phyloP scores from a whole-genome alignment of 306 rosid genomes.

The Dalbergia cochinchinensis region DNA sequence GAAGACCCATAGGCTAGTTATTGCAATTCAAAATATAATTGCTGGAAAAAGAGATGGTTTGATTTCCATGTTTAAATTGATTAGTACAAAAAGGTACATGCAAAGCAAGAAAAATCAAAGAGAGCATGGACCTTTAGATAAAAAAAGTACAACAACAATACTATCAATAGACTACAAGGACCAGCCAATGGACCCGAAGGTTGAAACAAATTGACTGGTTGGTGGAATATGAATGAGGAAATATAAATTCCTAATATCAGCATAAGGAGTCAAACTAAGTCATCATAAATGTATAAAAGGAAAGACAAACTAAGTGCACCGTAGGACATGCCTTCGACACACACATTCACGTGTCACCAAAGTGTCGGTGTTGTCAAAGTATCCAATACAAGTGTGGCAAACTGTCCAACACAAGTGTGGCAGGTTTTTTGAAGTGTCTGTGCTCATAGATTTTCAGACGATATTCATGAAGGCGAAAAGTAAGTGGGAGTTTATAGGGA shows the following conservation, averaged over 20 bases:
- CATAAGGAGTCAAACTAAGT: neutral
- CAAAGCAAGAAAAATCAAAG: neutral
- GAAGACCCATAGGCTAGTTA: neutral
- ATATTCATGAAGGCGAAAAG: slow-evolving; percentile 4
- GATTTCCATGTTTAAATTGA: neutral
- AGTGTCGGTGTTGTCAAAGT: too few relatives aligned
- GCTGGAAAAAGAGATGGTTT: neutral
- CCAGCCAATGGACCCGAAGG: neutral
- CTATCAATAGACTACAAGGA: slow-evolving; percentile 5
- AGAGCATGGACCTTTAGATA: slow-evolving; percentile 11
- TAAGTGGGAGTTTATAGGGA: neutral
- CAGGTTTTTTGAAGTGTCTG: too few relatives aligned
- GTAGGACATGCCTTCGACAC: too few relatives aligned
- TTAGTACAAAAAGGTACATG: neutral
- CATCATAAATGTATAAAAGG: neutral
- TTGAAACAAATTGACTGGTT: neutral
- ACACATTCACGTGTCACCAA: too few relatives aligned
- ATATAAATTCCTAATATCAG: slow-evolving; percentile 12
- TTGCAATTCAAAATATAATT: neutral
- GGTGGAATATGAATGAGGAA: slow-evolving; percentile 16
- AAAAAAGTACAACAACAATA: slow-evolving; percentile 21
- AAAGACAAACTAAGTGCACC: neutral
- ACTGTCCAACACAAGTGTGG: too few relatives aligned
- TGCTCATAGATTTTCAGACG: neutral
- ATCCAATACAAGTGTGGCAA: too few relatives aligned